Base-by-base conservation (phyloP, 2,329 filamentous ascomycete genomes). In the Exophiala viscosa region DNA sequence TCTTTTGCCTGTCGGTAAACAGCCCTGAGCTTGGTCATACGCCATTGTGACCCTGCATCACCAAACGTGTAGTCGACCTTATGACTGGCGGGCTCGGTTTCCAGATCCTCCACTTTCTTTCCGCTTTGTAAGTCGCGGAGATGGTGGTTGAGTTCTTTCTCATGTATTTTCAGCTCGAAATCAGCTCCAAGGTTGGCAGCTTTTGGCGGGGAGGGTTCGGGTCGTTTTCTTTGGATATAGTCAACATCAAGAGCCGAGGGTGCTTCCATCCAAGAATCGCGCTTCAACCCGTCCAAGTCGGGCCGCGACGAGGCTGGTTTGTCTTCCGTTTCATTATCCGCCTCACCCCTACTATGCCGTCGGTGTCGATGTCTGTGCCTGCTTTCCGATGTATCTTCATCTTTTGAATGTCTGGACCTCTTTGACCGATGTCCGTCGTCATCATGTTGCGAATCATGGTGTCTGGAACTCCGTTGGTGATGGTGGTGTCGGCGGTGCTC, bases 221-320 rank as follows among this genome's bases (percentile, higher is more conserved):
- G 68, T 55, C 82, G 83, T 56, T 79, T 61, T 79, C 71, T 68
- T 33, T 74, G 71, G 18, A 76, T 66, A 67, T 95, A 96, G 66
- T 97, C 91, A 52, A 97, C 77, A 48, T 91, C 86, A 33, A 95
- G 72, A 0, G 86, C 83, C 0, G 88, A 88, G 0, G 92, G 90
- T 0, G 86, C 86, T 54, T 90, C 86, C 93, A 99, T 99, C 91
- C 95, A 99, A 0, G 87, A 82, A 69, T 97, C 93, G 58, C 95
- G 83, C 60, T 84, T 79, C 31, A 85, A 64, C 1, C 70, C 63
- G 17, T 70, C 61, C 13, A 66, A 61, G 13, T 57, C 54, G 10
- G 56, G 57, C 44, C 40, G 66, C 54, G 65, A 69, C 60, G 57
- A 63, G 58, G 14, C 65, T 64, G 15, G 68, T 60, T 48, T 70